Percentiles rank a stretch among this genome's conserved stretches.
Evolutionary conservation across 177 flowering plant genomes (phyloP).

Genomic region (Vitis hybrid): DNA sequence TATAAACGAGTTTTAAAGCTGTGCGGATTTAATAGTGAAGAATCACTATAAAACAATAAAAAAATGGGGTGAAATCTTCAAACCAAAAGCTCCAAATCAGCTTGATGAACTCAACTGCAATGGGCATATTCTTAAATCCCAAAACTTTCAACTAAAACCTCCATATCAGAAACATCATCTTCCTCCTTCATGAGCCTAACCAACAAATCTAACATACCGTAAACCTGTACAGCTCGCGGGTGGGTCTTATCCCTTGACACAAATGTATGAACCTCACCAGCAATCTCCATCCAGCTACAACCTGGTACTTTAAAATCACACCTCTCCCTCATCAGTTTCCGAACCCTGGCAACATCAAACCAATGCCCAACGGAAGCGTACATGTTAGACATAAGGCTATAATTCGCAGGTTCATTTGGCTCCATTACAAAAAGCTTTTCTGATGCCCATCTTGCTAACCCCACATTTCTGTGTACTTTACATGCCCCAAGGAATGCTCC

Average conservation of each 20-base stretch:
- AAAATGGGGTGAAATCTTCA: too few species aligned
- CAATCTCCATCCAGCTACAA: conserved; percentile 60
- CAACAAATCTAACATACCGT: conserved; percentile 27
- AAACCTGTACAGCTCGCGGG: conserved; percentile 28
- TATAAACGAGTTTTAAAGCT: too few species aligned
- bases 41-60: too few species aligned
- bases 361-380: conserved; percentile 57
- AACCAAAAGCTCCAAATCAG: too few species aligned
- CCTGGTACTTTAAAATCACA: conserved; percentile 50
- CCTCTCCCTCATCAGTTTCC: conserved; percentile 45
- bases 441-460: conserved; percentile 52
- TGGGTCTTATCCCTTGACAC: conserved; percentile 44
- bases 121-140: too few species aligned
- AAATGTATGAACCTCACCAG: conserved; percentile 37
- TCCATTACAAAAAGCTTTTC: conserved; percentile 48
- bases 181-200: conserved; percentile 25
- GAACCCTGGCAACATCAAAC: conserved; percentile 47
- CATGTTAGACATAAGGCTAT: conserved; percentile 47
- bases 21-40: too few species aligned
- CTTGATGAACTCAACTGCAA: too few species aligned
- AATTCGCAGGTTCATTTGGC: conserved; percentile 50
- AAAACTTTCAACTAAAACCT: too few species aligned
- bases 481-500: conserved; percentile 66
- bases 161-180: neutral
- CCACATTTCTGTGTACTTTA: conserved; percentile 39